Evolutionary conservation across 768 basidiomycete species (phyloP).

Genomic region (Russula sp.): DNA sequence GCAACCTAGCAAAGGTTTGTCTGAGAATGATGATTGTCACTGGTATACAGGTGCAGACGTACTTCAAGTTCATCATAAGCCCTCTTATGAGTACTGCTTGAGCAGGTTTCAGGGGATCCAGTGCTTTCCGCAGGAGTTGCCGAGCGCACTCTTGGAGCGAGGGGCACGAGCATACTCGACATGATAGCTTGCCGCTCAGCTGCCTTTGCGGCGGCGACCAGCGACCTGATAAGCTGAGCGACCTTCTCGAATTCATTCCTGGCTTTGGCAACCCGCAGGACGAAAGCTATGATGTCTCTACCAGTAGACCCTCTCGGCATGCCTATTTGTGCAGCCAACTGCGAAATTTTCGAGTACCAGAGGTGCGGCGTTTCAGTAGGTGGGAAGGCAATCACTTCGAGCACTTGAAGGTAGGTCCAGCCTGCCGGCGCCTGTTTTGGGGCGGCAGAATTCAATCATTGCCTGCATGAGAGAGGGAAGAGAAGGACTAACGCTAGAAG

Average conservation of each 20-base stretch:
- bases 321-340: neutral
- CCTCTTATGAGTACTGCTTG: neutral
- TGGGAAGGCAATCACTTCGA: neutral
- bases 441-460: neutral
- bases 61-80: conserved; percentile 7
- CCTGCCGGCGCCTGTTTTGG: neutral
- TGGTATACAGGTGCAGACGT: neutral
- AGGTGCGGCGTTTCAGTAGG: neutral
- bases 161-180: neutral
- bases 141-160: neutral
- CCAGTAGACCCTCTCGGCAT: neutral
- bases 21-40: neutral
- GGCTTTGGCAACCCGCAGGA: neutral
- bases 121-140: neutral
- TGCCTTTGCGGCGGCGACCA: neutral
- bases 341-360: neutral
- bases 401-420: conserved; percentile 11
- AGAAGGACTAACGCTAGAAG: neutral
- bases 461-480: no score
- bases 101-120: neutral
- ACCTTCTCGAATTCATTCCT: neutral
- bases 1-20: neutral
- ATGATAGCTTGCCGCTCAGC: neutral
- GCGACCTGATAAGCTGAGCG: neutral
- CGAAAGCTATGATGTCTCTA: neutral